phyloP scores from a whole-genome alignment of 306 rosid species.

The Cicer cuneatum region DNA sequence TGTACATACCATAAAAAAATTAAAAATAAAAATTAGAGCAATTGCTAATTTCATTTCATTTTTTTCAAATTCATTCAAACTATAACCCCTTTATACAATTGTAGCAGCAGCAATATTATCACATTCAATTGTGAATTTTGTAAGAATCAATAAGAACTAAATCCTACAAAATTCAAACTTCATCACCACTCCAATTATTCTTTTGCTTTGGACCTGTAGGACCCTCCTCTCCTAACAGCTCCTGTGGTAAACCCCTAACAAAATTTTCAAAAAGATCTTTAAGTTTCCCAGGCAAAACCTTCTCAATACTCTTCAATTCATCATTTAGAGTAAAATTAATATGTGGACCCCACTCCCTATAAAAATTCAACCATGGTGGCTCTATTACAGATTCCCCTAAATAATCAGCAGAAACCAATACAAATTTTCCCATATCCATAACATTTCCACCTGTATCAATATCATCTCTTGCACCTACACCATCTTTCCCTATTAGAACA shows the following conservation, averaged over 20 bases:
- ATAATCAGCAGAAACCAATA: constrained; percentile 62
- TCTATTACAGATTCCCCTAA: constrained; percentile 50
- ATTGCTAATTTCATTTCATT: background rate
- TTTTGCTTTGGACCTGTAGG: constrained; percentile 81
- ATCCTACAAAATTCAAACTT: constrained; percentile 35
- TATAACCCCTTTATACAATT: background rate
- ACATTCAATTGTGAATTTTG: background rate
- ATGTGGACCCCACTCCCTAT: constrained; percentile 75
- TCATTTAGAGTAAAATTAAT: constrained; percentile 51
- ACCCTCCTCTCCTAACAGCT: constrained; percentile 75
- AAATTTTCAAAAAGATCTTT: constrained; percentile 42
- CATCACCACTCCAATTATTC: constrained; percentile 67
- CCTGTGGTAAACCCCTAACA: constrained; percentile 55
- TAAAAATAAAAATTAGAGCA: background rate
- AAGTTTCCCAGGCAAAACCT: constrained; percentile 47
- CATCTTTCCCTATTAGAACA: constrained; percentile 54
- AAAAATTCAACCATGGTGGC: constrained; percentile 71
- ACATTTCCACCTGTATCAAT: constrained; percentile 48
- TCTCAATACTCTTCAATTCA: constrained; percentile 53
- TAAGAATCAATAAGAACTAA: background rate
- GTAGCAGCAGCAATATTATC: background rate
- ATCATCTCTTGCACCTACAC: constrained; percentile 67
- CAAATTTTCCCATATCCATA: constrained; percentile 50
- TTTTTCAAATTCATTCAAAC: background rate
- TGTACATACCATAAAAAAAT: background rate